Conservation (phyloP, 805 yeast genomes). For the Kodamaea laetipori region DNA sequence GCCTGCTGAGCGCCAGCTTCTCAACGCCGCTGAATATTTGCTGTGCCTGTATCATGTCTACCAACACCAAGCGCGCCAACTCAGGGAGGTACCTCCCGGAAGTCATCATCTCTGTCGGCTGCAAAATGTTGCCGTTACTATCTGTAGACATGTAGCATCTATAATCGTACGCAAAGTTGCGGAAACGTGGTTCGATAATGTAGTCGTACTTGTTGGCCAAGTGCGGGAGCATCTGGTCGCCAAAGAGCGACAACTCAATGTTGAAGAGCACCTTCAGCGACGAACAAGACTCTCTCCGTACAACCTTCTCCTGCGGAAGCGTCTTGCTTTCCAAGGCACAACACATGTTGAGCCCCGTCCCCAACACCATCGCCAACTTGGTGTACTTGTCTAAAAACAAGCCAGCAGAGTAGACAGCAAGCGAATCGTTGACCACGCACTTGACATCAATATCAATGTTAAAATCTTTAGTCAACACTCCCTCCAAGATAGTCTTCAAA, state of each 20-base stretch:
- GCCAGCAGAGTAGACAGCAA: conserved; percentile 65
- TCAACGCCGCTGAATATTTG: conserved; percentile 30
- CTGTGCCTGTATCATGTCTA: conserved; percentile 31
- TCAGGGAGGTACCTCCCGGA: conserved; percentile 62
- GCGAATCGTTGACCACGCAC: conserved; percentile 61
- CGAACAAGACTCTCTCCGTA: conserved; percentile 3
- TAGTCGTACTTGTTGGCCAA: conserved; percentile 42
- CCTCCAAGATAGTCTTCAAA: conserved; percentile 44
- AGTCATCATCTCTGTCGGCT: conserved; percentile 58
- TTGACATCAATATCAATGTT: conserved; percentile 38
- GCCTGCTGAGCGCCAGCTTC: conserved; percentile 11
- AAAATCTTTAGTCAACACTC: conserved; percentile 25
- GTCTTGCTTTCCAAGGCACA: conserved; percentile 31
- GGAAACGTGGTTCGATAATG: conserved; percentile 38
- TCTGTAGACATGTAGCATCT: conserved; percentile 35
- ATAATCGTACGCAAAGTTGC: conserved; percentile 21
- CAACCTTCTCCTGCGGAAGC: conserved; percentile 20
- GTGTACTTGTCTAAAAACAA: conserved; percentile 36
- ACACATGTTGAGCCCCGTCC: conserved; percentile 68
- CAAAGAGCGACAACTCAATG: conserved; percentile 60
- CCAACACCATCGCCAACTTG: conserved; percentile 59
- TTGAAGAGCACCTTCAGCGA: conserved; percentile 38
- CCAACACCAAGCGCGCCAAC: conserved; percentile 45
- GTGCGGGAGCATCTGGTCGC: conserved; percentile 34
- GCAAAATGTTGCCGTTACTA: conserved; percentile 40